Evolutionary conservation across 495 filamentous ascomycete species (phyloP).

Genomic region (Cenococcum geophilum): DNA sequence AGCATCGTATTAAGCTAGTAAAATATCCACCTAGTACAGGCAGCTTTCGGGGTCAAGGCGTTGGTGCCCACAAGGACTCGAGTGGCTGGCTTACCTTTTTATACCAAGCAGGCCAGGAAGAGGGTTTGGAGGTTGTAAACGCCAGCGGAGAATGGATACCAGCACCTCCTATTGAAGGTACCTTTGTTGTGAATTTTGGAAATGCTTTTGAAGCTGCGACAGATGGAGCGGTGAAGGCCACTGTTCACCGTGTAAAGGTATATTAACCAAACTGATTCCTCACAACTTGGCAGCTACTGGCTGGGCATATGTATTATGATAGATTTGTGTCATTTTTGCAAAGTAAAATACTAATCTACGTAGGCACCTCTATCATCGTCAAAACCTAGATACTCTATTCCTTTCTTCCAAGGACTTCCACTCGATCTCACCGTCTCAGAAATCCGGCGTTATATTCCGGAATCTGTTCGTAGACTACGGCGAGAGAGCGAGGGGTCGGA

Average conservation of each 20-base stretch:
- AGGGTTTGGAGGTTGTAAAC: conserved; percentile 49
- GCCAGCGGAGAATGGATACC: conserved; percentile 46
- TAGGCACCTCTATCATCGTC: conserved; percentile 16
- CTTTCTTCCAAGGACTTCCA: conserved; percentile 48
- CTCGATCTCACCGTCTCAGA: conserved; percentile 33
- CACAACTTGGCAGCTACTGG: neutral
- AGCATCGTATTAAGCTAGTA: conserved; percentile 51
- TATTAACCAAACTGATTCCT: neutral
- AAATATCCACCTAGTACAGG: conserved; percentile 42
- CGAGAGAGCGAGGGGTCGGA: neutral
- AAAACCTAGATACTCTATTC: conserved; percentile 34
- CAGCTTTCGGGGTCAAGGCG: conserved; percentile 41
- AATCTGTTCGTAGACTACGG: conserved; percentile 24
- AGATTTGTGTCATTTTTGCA: neutral
- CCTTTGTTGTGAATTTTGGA: conserved; percentile 53
- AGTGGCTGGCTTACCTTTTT: conserved; percentile 54
- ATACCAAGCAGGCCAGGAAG: conserved; percentile 45
- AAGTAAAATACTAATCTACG: neutral
- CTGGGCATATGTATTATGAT: too few relatives aligned
- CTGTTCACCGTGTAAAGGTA: conserved; percentile 45
- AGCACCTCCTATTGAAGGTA: conserved; percentile 45
- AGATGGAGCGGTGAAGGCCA: conserved; percentile 48
- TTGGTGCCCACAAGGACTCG: conserved; percentile 53
- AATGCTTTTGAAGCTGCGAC: conserved; percentile 55
- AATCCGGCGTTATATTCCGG: conserved; percentile 28